phyloP scores from a whole-genome alignment of 805 yeast species.

The Metschnikowia henanensis region DNA sequence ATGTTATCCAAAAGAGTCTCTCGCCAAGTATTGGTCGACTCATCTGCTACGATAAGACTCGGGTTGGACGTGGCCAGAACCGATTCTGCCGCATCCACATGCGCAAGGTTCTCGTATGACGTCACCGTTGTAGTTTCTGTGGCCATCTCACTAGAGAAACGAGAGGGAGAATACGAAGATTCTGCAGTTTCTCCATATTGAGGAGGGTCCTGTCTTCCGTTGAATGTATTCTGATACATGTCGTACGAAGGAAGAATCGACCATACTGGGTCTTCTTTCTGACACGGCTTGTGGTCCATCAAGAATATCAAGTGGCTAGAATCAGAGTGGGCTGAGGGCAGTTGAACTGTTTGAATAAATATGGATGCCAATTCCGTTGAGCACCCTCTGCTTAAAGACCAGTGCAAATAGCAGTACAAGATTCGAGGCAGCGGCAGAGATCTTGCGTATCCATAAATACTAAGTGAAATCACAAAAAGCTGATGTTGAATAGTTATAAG shows the following conservation, averaged over 20 bases:
- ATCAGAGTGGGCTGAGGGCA: no score
- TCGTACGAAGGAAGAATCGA: slow-evolving; percentile 40
- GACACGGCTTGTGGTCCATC: slow-evolving; percentile 9
- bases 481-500: no score
- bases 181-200: slow-evolving; percentile 16
- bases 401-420: no score
- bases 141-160: slow-evolving; percentile 1
- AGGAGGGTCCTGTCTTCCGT: slow-evolving; percentile 15
- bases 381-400: no score
- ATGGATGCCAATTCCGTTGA: no score
- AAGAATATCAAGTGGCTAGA: no score
- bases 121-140: slow-evolving; percentile 2
- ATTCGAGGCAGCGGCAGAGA: no score
- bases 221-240: slow-evolving; percentile 27
- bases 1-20: slow-evolving; percentile 41
- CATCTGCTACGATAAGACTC: slow-evolving; percentile 34
- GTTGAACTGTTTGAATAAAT: no score
- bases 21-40: slow-evolving; percentile 32
- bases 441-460: no score
- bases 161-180: slow-evolving; percentile 6
- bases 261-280: slow-evolving; percentile 32
- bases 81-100: not conserved
- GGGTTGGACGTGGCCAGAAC: slow-evolving; percentile 4
- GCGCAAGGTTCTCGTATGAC: not conserved
- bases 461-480: no score